These are phyloP conservation scores for Silene vulgaris DNA, from an alignment of 179 eudicot species.

Conservation along the genomic window DNA sequence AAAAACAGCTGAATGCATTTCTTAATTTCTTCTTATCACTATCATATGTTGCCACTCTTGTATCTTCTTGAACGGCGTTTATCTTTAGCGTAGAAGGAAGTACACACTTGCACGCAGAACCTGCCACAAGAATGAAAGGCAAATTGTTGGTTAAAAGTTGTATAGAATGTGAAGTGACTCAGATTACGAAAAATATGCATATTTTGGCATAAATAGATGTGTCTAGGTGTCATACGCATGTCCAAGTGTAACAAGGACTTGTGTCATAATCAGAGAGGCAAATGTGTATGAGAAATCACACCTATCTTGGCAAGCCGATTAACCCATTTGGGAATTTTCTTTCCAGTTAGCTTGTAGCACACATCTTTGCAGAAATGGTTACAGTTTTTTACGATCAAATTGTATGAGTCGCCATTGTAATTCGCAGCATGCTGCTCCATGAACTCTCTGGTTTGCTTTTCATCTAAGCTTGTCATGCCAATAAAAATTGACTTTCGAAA, in stretches of 20 bases:
- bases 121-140: constrained; percentile 28
- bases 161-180: background rate
- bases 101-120: constrained; percentile 71
- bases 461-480: constrained; percentile 70
- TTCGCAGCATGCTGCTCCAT: constrained; percentile 71
- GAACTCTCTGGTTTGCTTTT: constrained; percentile 69
- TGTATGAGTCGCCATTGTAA: constrained; percentile 86
- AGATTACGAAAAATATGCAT: too few relatives aligned
- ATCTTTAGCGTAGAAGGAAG: constrained; percentile 66
- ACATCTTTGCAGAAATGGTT: constrained; percentile 92
- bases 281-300: constrained; percentile 22
- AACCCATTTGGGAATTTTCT: constrained; percentile 83
- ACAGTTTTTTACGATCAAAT: constrained; percentile 86
- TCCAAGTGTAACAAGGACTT: background rate
- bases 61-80: constrained; percentile 53
- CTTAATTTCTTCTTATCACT: constrained; percentile 59
- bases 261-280: background rate
- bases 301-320: constrained; percentile 91
- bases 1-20: constrained; percentile 62
- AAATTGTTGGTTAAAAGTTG: background rate
- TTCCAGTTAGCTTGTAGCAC: constrained; percentile 71
- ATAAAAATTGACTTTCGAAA: constrained; percentile 74
- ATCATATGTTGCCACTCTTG: constrained; percentile 39
- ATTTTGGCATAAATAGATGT: too few relatives aligned
- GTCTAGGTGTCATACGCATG: too few relatives aligned